These are phyloP conservation scores for Aspergillus sclerotioniger DNA, from an alignment of 495 filamentous ascomycete genomes.

Conservation along the genomic window DNA sequence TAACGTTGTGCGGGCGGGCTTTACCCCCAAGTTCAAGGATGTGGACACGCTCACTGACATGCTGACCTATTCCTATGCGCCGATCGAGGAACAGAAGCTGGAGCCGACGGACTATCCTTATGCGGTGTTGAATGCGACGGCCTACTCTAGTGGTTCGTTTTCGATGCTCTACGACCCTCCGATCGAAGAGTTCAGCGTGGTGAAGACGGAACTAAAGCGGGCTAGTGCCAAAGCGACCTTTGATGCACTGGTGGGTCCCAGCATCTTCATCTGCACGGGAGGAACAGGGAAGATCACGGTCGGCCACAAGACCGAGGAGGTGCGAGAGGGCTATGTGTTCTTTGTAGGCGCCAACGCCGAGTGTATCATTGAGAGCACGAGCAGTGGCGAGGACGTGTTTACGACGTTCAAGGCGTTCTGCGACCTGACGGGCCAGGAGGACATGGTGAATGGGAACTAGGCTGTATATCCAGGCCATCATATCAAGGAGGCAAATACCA, in stretches of 20 bases:
- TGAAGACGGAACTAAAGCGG: slow-evolving; percentile 71
- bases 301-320: slow-evolving; percentile 68
- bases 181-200: slow-evolving; percentile 93
- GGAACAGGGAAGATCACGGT: slow-evolving; percentile 82
- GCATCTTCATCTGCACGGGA: slow-evolving; percentile 83
- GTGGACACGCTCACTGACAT: slow-evolving; percentile 85
- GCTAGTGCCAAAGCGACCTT: slow-evolving; percentile 79
- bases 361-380: slow-evolving; percentile 68
- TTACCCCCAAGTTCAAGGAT: slow-evolving; percentile 98
- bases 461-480: background rate
- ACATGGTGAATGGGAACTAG: slow-evolving; percentile 40
- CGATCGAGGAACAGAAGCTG: slow-evolving; percentile 94
- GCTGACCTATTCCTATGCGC: slow-evolving; percentile 92
- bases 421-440: slow-evolving; percentile 64
- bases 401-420: slow-evolving; percentile 95
- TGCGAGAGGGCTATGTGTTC: slow-evolving; percentile 80
- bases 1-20: slow-evolving; percentile 95
- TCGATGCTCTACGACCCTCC: slow-evolving; percentile 85
- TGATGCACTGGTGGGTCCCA: slow-evolving; percentile 81
- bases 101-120: slow-evolving; percentile 78
- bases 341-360: slow-evolving; percentile 93
- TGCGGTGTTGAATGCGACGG: slow-evolving; percentile 69
- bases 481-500: too few relatives aligned
- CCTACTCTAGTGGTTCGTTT: slow-evolving; percentile 70
- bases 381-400: slow-evolving; percentile 56